Evolutionary conservation across 2,329 filamentous ascomycete species (phyloP).

Genomic region (Aureobasidium zeae): DNA sequence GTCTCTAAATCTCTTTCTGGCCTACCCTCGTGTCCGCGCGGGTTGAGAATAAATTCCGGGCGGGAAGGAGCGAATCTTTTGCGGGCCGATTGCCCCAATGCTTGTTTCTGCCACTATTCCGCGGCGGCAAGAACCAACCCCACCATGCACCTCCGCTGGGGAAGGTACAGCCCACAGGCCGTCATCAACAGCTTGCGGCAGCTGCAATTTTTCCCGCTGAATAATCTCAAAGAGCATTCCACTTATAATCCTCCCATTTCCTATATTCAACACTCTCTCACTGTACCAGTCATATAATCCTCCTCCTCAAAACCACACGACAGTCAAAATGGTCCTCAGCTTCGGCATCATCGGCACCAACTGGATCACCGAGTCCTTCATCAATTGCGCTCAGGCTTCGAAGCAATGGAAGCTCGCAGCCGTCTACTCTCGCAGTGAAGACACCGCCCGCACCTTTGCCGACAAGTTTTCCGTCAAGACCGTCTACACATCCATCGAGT

Average conservation of each 20-base stretch:
- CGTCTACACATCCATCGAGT: conserved; percentile 33
- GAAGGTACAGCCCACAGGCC: conserved; percentile 9
- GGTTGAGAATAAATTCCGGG: no score
- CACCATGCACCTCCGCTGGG: conserved; percentile 9
- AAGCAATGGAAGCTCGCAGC: conserved; percentile 36
- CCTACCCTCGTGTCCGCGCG: neutral
- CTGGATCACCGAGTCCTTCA: conserved; percentile 44
- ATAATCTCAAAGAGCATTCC: neutral
- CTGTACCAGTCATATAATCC: neutral
- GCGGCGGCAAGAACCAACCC: conserved; percentile 1
- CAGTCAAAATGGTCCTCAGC: conserved; percentile 26
- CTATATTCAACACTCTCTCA: neutral
- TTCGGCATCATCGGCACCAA: conserved; percentile 40
- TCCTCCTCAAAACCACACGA: neutral
- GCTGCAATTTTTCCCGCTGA: neutral
- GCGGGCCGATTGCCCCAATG: conserved; percentile 2
- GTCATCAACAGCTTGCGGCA: conserved; percentile 1
- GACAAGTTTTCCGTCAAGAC: conserved; percentile 31
- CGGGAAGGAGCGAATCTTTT: conserved; percentile 2
- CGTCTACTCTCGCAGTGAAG: conserved; percentile 39
- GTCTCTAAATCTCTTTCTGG: conserved; percentile 3
- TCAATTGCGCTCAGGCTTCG: conserved; percentile 36
- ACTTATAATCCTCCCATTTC: neutral
- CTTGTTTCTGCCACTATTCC: conserved; percentile 3
- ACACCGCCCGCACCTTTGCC: conserved; percentile 36